Evolutionary conservation across 306 rosid genomes (phyloP), one percentile per base, ranked within the genome.

Genomic region (Fagus sylvatica): DNA sequence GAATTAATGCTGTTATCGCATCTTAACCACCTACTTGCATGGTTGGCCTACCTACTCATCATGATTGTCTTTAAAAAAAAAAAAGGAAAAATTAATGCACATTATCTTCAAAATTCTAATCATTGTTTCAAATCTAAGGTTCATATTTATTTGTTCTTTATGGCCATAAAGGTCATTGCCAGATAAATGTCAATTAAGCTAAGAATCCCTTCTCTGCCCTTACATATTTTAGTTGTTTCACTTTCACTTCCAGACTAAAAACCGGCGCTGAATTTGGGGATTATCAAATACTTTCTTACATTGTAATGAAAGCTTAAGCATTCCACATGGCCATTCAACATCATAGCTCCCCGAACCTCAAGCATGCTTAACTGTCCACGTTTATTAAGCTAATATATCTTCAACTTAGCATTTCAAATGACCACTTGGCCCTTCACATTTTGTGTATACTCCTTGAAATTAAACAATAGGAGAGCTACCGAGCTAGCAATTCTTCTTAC

Each of bases 1-100:
- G 28, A 22, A 22, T 57, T 7, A 49, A 48, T 7, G 53, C 41
- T 61, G 61, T 61, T 56, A 75, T 75, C 65, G 64, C 69, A 57
- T 48, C 64, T 64, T 62, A 64, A 60, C 62, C 69, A 49, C 61
- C 72, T 17, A 65, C 72, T 33, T 64, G 72, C 72, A 64, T 49
- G 72, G 67, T 22, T 57, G 64, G 64, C 64, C 64, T 28, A 57
- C 64, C 64, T 57, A 57, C 36, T n/a, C 37, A 57, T n/a, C 37
- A 57, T 11, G 32, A 10, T 3, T 7, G 64, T 28, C 32, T 7
- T 57, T 28, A 28, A 57, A 7, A 10, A 57, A 22, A 22, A 57
- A 34, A 57, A 57, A 22, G 28, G 28, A 22, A 22, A 22, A 22
- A 22, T 22, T 57, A 57, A 57, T 57, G 64, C 64, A 57, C 12